Conservation (phyloP, 2,329 filamentous ascomycete species). For the Aspergillus sp. region DNA sequence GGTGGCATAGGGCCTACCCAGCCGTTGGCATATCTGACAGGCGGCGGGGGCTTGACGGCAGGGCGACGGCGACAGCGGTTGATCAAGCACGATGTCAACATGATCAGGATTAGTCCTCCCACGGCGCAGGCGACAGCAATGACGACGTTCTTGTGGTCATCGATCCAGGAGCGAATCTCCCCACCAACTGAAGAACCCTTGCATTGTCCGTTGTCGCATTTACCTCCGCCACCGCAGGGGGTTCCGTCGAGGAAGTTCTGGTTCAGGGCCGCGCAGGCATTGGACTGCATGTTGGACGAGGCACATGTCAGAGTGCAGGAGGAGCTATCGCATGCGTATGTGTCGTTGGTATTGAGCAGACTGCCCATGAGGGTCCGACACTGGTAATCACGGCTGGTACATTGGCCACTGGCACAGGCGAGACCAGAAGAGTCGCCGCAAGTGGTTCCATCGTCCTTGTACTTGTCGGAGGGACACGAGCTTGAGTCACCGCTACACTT, state of each 20-base stretch:
- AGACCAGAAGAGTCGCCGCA: constrained; percentile 64
- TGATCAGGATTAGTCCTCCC: constrained; percentile 67
- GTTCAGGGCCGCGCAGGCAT: constrained; percentile 68
- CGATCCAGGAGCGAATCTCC: constrained; percentile 72
- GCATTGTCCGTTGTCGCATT: constrained; percentile 74
- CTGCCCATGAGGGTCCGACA: constrained; percentile 80
- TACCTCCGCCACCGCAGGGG: constrained; percentile 71
- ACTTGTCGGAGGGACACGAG: constrained; percentile 69
- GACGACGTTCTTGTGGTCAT: constrained; percentile 70
- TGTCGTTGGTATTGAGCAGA: constrained; percentile 68
- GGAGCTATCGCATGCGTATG: constrained; percentile 68
- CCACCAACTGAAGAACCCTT: constrained; percentile 63
- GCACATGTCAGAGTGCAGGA: constrained; percentile 75
- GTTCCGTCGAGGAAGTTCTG: constrained; percentile 96
- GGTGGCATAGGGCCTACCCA: constrained; percentile 11
- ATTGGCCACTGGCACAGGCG: constrained; percentile 85
- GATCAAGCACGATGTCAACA: constrained; percentile 63
- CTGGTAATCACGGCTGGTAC: constrained; percentile 85
- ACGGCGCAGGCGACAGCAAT: constrained; percentile 72
- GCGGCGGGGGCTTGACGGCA: constrained; percentile 9
- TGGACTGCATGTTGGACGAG: constrained; percentile 61
- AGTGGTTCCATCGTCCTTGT: constrained; percentile 61
- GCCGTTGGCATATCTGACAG: not conserved
- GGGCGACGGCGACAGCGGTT: constrained; percentile 49
- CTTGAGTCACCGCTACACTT: constrained; percentile 69